Evolutionary conservation across 768 basidiomycete genomes (phyloP), one percentile per base, ranked within the genome.

Genomic region (Lactifluus volemus): DNA sequence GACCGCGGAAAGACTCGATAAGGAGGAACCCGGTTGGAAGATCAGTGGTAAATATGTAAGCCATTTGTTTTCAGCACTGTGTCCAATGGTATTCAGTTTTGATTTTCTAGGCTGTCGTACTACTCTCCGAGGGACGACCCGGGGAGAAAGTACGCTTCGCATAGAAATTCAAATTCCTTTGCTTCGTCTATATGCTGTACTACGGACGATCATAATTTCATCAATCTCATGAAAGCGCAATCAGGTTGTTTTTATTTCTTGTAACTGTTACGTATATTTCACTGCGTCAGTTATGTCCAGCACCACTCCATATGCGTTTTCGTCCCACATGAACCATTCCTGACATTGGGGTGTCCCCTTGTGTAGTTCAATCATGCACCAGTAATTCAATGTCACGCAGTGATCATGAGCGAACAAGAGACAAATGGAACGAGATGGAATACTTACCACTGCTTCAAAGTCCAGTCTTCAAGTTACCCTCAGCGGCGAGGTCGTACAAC

Each of bases 31-130:
- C 17, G 95, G 95, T 53, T 98, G 95, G 95, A 95, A 93, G 77
- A 96, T 97, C 69, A 91, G 89, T 53, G 93, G 93, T 50, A 94
- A 95, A 91, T 95, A 93, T 69, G 92, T 93, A 71, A 75, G 90
- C 80, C 29, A 11, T 48, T 48, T 48, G 49, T 15, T 54, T 12
- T 38, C n/a, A 47, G 47, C 15, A 34, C 30, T 30, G 10, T 17
- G 44, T 38, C 50, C 44, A 19, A 19, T 25, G 6, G 36, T 53
- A 55, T 53, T 56, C 49, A 58, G 50, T 58, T 6, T 3, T 61
- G 12, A 29, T 12, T 42, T 49, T 44, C 15, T 61, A 91, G 89
- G 93, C 93, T 66, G 86, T 95, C 61, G 87, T 95, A 5, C 82
- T 95, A 10, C 74, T 95, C 36, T 92, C 89, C 3, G 87, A 91